Conservation (phyloP, 1,284 basidiomycete species). For the Melampsora larici-populina region DNA sequence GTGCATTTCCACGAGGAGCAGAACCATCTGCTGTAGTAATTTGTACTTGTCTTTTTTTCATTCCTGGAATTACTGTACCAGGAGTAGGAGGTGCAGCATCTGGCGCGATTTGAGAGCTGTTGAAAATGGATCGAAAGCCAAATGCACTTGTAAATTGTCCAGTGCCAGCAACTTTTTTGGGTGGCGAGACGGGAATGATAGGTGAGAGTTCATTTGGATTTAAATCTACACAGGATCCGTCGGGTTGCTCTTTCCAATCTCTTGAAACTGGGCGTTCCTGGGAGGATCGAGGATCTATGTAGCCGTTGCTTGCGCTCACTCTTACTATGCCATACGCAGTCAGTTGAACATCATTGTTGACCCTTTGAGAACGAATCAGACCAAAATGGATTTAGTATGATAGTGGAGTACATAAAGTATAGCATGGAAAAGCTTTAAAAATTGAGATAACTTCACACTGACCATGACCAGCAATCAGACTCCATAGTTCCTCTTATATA, state of each 20-base stretch:
- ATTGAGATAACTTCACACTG: neutral
- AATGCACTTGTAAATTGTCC: constrained; percentile 25
- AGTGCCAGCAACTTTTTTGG: constrained; percentile 13
- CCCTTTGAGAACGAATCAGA: neutral
- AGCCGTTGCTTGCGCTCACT: neutral
- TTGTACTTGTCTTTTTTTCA: neutral
- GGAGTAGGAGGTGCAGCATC: neutral
- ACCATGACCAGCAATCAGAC: constrained; percentile 26
- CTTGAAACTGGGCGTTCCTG: neutral
- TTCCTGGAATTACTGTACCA: neutral
- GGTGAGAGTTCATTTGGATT: constrained; percentile 18
- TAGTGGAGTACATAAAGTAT: neutral
- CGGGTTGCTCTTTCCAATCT: constrained; percentile 23
- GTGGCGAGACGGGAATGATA: constrained; percentile 16
- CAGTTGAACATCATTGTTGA: constrained; percentile 3
- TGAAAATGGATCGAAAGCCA: constrained; percentile 16
- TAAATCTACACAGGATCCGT: constrained; percentile 17
- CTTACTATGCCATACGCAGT: constrained; percentile 6
- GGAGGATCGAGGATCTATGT: neutral
- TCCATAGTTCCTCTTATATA: constrained; percentile 32
- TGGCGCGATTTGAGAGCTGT: neutral
- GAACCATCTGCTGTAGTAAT: neutral
- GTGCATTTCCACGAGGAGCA: neutral
- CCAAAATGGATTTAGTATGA: neutral
- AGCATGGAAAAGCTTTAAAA: neutral